phyloP scores from a whole-genome alignment of 2,329 filamentous ascomycete genomes.

The Cladosporium velox region DNA sequence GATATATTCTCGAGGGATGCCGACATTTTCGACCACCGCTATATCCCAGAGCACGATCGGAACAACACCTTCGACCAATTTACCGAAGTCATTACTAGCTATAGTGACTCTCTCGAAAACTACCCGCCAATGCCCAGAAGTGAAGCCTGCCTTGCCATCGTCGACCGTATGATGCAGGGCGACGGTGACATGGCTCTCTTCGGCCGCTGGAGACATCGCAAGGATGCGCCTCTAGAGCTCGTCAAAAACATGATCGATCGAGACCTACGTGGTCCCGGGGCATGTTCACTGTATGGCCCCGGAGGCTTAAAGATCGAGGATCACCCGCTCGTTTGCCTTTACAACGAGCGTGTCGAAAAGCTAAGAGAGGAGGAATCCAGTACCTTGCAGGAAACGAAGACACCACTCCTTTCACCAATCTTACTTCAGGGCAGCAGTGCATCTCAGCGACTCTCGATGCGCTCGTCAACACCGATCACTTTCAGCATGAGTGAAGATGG shows the following conservation, averaged over 20 bases:
- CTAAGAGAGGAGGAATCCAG: not conserved
- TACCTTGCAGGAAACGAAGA: not conserved
- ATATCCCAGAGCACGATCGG: not conserved
- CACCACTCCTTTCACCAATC: not conserved
- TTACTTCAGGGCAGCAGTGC: not conserved
- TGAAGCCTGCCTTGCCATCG: not conserved
- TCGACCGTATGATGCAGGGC: not conserved
- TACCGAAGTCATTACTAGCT: conserved; percentile 5
- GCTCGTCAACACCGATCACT: not conserved
- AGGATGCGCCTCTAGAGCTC: not conserved
- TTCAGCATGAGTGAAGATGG: not conserved
- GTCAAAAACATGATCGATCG: conserved; percentile 2
- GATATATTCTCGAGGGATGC: not conserved
- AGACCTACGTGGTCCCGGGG: conserved; percentile 1
- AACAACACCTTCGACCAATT: not conserved
- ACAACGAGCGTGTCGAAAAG: not conserved
- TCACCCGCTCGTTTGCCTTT: conserved; percentile 6
- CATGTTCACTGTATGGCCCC: conserved; percentile 2
- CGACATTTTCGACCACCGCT: not conserved
- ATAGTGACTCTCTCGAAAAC: not conserved
- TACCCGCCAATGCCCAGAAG: not conserved
- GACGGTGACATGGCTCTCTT: not conserved
- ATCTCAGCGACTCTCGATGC: not conserved
- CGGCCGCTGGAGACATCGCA: conserved; percentile 16
- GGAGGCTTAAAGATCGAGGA: not conserved